These are phyloP conservation scores for Cercophora samala DNA, from an alignment of 495 filamentous ascomycete species.

Conservation along the genomic window DNA sequence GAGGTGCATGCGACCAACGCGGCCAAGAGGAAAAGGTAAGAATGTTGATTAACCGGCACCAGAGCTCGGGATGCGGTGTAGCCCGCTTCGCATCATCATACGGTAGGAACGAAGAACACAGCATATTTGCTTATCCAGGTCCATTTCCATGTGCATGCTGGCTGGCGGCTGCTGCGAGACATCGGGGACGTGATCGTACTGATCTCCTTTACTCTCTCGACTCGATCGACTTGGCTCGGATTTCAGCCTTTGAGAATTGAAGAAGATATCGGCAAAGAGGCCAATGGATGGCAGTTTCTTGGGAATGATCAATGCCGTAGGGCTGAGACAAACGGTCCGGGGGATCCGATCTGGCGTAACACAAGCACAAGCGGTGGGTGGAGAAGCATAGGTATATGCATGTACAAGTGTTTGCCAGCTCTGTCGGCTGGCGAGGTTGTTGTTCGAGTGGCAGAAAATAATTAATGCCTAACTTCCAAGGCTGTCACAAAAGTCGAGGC, in stretches of 20 bases:
- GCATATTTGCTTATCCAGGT: not conserved
- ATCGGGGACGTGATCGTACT: too few relatives aligned
- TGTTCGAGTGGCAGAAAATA: not conserved
- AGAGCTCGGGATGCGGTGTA: not conserved
- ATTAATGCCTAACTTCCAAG: not conserved
- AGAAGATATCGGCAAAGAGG: not conserved
- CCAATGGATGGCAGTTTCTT: not conserved
- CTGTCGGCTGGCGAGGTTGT: not conserved
- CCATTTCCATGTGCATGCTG: not conserved
- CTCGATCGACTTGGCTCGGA: not conserved
- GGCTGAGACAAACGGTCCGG: slow-evolving; percentile 21
- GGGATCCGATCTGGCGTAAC: slow-evolving; percentile 6
- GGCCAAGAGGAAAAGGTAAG: not conserved
- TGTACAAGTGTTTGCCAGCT: not conserved
- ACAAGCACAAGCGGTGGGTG: too few relatives aligned
- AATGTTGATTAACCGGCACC: too few relatives aligned
- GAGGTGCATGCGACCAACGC: not conserved
- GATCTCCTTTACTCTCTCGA: too few relatives aligned
- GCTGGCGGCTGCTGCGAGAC: too few relatives aligned
- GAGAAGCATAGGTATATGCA: too few relatives aligned
- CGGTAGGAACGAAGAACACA: not conserved
- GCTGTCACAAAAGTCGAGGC: not conserved
- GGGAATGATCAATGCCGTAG: slow-evolving; percentile 11
- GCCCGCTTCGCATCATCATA: not conserved
- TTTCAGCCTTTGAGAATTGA: not conserved